Evolutionary conservation across 495 filamentous ascomycete genomes (phyloP), one percentile per base, ranked within the genome.

Genomic region (Parachaetomium inaequale): DNA sequence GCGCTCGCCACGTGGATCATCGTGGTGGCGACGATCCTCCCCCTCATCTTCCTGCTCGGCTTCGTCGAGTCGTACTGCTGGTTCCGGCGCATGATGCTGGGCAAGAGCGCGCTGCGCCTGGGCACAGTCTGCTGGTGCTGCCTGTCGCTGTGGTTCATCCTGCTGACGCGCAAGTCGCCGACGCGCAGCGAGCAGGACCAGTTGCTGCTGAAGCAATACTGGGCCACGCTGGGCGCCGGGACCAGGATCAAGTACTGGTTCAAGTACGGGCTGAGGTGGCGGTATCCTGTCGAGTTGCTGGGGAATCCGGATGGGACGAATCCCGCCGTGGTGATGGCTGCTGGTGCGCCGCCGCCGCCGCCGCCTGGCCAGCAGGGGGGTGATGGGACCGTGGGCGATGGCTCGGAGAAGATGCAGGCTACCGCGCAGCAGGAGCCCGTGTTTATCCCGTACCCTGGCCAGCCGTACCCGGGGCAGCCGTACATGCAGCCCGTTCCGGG

Each of bases 41-140:
- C 76, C 7, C 51, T 78, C 4, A 66, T 77, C 56, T 75, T 84
- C 59, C 45, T 83, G 23, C 65, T 78, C 15, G 81, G 81, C 29
- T 76, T 83, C 63, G 45, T 80, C 51, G 80, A 83, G 62, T 74
- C 71, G 50, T 84, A 71, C 66, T 61, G 80, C 45, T 80, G 79
- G 58, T 84, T 84, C 72, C 76, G 79, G 36, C 75, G 78, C 7
- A 66, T 84, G 60, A 82, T 82, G 80, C 71, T 74, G 1, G 81
- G 81, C 32, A 76, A 75, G 71, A 70, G 76, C 34, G 72, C 76
- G 0, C 76, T 80, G 1, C 77, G 81, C 23, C 77, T 81, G 12
- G 66, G 81, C 8, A 81, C 81, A 3, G 65, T 82, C 11, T 78
- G 68, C 63, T 84, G 81, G 81, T 71, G 71, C 32, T 60, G 73